Conservation (phyloP, 2,329 filamentous ascomycete genomes). For the Trichoderma simmonsii region DNA sequence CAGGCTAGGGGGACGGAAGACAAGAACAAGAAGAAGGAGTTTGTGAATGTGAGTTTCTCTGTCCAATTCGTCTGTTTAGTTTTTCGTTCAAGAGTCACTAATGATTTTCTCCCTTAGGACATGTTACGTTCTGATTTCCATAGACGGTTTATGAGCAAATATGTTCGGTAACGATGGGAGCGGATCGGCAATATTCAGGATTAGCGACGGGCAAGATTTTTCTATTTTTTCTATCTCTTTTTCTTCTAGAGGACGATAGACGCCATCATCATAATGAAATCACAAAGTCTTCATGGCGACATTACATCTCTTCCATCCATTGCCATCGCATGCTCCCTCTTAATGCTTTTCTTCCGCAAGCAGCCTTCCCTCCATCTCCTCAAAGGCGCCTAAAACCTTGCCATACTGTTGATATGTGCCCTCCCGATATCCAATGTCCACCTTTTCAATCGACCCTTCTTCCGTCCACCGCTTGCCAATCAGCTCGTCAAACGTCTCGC, state of each 20-base stretch:
- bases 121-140: constrained; percentile 94
- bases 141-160: constrained; percentile 87
- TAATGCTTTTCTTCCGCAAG: constrained; percentile 39
- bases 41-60: constrained; percentile 76
- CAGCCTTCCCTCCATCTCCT: constrained; percentile 67
- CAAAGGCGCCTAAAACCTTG: constrained; percentile 70
- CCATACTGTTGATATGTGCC: constrained; percentile 77
- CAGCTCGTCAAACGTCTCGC: constrained; percentile 83
- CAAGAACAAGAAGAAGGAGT: constrained; percentile 83
- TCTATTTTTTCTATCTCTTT: background rate
- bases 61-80: background rate
- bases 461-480: constrained; percentile 84
- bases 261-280: constrained; percentile 16
- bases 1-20: constrained; percentile 94
- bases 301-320: background rate
- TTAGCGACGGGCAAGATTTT: constrained; percentile 8
- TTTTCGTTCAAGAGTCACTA: background rate
- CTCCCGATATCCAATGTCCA: constrained; percentile 75
- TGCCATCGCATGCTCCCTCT: background rate
- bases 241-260: constrained; percentile 22
- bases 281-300: background rate
- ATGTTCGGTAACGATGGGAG: constrained; percentile 47
- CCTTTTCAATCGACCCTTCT: constrained; percentile 74
- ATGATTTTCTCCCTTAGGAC: constrained; percentile 52
- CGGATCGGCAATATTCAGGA: background rate